Evolutionary conservation across 2,329 filamentous ascomycete genomes (phyloP), one percentile per base, ranked within the genome.

Genomic region (Beauveria brongniartii): DNA sequence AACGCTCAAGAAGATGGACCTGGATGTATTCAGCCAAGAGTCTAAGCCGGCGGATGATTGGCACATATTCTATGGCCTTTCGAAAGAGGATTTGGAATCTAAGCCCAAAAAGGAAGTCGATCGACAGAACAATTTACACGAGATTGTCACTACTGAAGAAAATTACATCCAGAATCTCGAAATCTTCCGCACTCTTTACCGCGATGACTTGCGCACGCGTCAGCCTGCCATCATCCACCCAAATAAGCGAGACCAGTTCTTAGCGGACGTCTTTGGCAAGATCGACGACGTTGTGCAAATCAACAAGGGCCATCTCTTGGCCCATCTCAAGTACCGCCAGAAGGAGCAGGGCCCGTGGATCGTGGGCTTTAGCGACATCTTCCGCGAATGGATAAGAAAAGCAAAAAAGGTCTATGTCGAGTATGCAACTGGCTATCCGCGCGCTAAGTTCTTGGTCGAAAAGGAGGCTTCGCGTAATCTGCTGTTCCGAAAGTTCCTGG

Each of bases 331-430:
- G 70, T 99, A 97, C 71, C 86, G 94, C 28, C 94, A 99, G 72
- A 90, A 94, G 69, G 94, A 97, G 71, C 93, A 99, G 75, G 94
- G 94, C 0, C 94, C 94, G 0, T 99, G 92, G 86, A 88, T 99
- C 62, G 81, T 84, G 14, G 94, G 94, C 3, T 97, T 97, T 75
- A 97, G 92, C 71, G 94, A 97, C 69, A 91, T 99, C 55, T 97
- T 99, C 79, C 82, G 94, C 62, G 94, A 99, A 75, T 99, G 94
- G 94, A 96, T 97, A 64, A 85, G 94, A 64, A 97, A 97, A 73
- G 94, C 94, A 37, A 91, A 88, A 72, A 79, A 82, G 2, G 88
- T 91, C 12, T 99, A 97, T 71, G 86, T 97, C 63, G 92, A 96
- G 62, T 99, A 97, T 72, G 93, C 93, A 44, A 87, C 89, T 1